These are phyloP conservation scores for Aspergillus conjunctus DNA, from an alignment of 495 filamentous ascomycete species.

Conservation along the genomic window DNA sequence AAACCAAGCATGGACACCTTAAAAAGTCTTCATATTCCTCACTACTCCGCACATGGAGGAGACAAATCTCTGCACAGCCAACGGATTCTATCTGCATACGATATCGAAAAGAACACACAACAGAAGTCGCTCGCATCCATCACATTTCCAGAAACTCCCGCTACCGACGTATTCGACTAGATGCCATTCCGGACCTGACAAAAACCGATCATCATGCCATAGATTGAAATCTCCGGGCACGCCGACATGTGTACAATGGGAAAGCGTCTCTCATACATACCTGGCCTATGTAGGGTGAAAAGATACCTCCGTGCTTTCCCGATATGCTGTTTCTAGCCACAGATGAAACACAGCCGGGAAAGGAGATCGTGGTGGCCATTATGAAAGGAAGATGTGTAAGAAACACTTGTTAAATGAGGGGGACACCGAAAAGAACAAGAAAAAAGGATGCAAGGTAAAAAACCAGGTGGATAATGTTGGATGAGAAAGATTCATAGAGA, in stretches of 20 bases:
- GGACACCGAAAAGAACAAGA: conserved; percentile 1
- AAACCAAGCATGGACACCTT: too few species aligned
- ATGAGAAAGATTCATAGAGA: conserved; percentile 20
- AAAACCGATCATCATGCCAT: conserved; percentile 17
- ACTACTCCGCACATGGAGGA: not conserved
- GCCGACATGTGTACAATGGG: conserved; percentile 23
- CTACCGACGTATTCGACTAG: conserved; percentile 11
- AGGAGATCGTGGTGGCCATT: conserved; percentile 15
- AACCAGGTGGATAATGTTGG: not conserved
- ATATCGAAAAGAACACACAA: conserved; percentile 14
- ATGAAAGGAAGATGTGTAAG: not conserved
- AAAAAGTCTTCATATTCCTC: not conserved
- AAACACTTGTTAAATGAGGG: not conserved
- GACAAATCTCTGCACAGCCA: conserved; percentile 15
- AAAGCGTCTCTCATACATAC: conserved; percentile 3
- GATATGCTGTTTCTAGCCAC: conserved; percentile 1
- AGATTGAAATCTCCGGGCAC: conserved; percentile 19
- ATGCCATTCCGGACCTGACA: conserved; percentile 17
- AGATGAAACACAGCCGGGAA: conserved; percentile 1
- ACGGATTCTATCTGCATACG: conserved; percentile 28
- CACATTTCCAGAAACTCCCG: conserved; percentile 26
- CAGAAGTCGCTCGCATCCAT: conserved; percentile 20
- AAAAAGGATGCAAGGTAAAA: not conserved
- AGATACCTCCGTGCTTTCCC: not conserved
- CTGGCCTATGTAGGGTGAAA: not conserved